A percentile compares a stretch with the other conserved stretches of the same genome.
phyloP scores from a whole-genome alignment of 805 yeast species.

The Blastobotrys parvus region DNA sequence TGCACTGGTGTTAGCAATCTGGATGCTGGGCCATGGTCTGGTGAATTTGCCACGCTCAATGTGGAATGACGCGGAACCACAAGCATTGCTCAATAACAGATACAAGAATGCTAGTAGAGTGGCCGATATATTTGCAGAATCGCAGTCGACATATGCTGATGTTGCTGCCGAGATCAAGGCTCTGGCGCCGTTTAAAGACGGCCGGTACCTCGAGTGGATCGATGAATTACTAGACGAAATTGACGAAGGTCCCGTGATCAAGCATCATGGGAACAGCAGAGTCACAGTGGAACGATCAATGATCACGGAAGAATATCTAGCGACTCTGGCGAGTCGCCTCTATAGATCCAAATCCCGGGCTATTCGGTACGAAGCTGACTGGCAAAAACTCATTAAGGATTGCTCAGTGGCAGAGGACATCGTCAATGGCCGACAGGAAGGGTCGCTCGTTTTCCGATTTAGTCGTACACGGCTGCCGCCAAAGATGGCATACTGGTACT shows the following conservation, averaged over 20 bases:
- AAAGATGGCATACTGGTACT: constrained; percentile 33
- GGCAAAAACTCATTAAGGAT: constrained; percentile 40
- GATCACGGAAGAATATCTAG: constrained; percentile 36
- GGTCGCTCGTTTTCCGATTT: constrained; percentile 23
- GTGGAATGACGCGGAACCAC: constrained; percentile 31
- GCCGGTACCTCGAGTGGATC: constrained; percentile 56
- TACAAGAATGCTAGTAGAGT: constrained; percentile 50
- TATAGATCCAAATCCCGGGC: constrained; percentile 44
- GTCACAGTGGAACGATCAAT: constrained; percentile 16
- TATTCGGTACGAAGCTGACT: constrained; percentile 49
- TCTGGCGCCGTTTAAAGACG: constrained; percentile 39
- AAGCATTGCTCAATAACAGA: constrained; percentile 26
- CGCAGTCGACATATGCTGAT: constrained; percentile 54
- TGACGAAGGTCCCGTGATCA: constrained; percentile 15
- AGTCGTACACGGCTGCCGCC: constrained; percentile 31
- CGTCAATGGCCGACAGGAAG: constrained; percentile 33
- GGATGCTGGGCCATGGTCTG: constrained; percentile 82
- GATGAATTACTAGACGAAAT: constrained; percentile 42
- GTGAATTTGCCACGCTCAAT: constrained; percentile 53
- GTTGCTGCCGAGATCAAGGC: constrained; percentile 50
- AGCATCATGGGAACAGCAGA: constrained; percentile 4
- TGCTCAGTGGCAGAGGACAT: constrained; percentile 52
- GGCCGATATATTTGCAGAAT: constrained; percentile 56
- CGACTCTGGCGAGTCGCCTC: constrained; percentile 43
- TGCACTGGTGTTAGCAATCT: constrained; percentile 62